Evolutionary conservation across 2,329 filamentous ascomycete species (phyloP), one percentile per base, ranked within the genome.

Genomic region (Paracorniculantispora psalliotae): DNA sequence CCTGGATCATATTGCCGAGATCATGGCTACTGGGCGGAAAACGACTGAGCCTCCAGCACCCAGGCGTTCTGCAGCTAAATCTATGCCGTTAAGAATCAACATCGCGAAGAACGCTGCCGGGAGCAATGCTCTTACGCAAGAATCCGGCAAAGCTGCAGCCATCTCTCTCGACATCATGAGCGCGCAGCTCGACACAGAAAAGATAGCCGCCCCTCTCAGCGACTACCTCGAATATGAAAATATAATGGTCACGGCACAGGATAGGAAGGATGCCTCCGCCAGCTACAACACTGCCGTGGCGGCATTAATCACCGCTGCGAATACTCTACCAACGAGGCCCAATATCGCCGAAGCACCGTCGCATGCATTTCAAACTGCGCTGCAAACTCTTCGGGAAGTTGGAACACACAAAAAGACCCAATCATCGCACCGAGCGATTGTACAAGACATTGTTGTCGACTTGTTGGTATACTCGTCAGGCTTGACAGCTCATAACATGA

Each of bases 221-320:
- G 21, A 55, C 9, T 19, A 2, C 4, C 52, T 55, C 4, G 52
- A 55, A 55, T 55, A 55, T 17, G 52, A 55, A 3, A 28, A 55
- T 35, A 43, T 55, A 1, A 47, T 17, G 7, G 43, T 55, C 10
- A 10, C 41, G 1, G 28, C 30, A 15, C 41, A 43, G 21, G 52
- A 55, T 19, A 55, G 43, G 7, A 47, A 47, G 15, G 52, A 46
- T 19, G 52, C 52, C 21, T 37, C 52, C 26, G 10, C 25, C 15
- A 43, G 46, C 21, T 55, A 55, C 8, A 55, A 55, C 19, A 30
- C 47, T 15, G 52, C 52, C 7, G 28, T 55, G 41, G 52, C 52
- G 12, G 30, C 43, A 13, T 30, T 55, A 21, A 55, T 55, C 28
- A 15, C 23, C 21, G 52, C 52, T 3, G 52, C 25, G 17, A 41